Base-by-base conservation (phyloP, 345 rosid genomes). In the Melaleuca quinquenervia region DNA sequence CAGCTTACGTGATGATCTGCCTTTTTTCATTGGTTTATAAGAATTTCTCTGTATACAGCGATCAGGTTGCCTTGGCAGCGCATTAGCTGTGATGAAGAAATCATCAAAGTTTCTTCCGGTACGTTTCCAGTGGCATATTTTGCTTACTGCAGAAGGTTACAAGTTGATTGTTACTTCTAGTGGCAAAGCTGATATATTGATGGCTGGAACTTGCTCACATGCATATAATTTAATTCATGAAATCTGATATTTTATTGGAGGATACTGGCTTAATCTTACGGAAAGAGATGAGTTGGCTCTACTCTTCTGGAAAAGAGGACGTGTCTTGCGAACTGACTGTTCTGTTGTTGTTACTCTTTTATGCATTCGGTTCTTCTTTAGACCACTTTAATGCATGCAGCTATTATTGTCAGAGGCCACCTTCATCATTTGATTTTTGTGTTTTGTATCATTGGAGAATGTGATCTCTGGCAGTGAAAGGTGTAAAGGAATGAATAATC, bases 11-110 rank as follows among this genome's bases (percentile, higher is more conserved):
- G 22, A 70, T 18, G 3, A 75, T 83, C 29, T 87, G 84, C 32
- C 87, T 85, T 32, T 32, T 64, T 85, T 90, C 44, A 87, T 86
- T 52, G 82, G 12, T 87, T 84, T 82, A 29, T 27, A 26, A 53
- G 52, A 84, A 50, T 78, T 89, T 87, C 45, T 29, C 88, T 86
- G 11, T 88, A 87, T 91, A 36, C 95, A 97, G 99, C 91, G 98
- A 41, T 90, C 95, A 85, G 98, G 99, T 88, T 97, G 98, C 89
- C 96, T 97, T 86, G 98, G 99, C 85, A 96, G 98, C 74, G 41
- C 98, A 75, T 88, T 97, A 80, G 99, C 98, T 89, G 94, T 97
- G 50, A 97, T 97, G 98, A 97, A 97, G 95, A 97, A 94, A 90
- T 93, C 98, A 85, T 95, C 95, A 76, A 96, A 95, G 91, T 88